Conservation (phyloP, 331 rosid species). For the Pyrus hybrid region DNA sequence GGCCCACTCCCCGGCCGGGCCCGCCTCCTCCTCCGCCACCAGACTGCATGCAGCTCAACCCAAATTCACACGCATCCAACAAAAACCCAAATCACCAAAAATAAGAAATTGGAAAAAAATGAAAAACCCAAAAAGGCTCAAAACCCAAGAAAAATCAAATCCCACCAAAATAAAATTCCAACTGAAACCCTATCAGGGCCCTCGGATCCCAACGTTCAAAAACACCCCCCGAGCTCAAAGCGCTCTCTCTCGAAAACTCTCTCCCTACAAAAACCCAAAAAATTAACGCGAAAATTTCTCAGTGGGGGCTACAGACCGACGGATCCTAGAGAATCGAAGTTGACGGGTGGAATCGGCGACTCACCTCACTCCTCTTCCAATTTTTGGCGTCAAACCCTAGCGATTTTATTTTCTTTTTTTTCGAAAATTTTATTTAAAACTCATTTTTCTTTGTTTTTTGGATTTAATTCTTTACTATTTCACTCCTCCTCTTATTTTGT, state of each 20-base stretch:
- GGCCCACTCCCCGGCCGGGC: constrained; percentile 65
- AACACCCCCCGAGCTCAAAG: constrained; percentile 10
- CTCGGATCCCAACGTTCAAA: constrained; percentile 66
- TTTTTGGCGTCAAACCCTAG: constrained; percentile 68
- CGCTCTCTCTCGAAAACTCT: constrained; percentile 33
- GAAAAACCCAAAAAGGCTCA: constrained; percentile 6
- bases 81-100: constrained; percentile 25
- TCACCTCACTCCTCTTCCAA: constrained; percentile 27
- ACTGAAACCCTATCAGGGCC: constrained; percentile 21
- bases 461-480: not conserved
- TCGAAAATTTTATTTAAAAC: not conserved
- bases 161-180: constrained; percentile 23
- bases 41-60: constrained; percentile 70
- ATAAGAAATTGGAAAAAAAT: not conserved
- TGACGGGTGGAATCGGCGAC: constrained; percentile 67
- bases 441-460: not conserved
- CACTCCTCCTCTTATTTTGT: not conserved
- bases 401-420: not conserved
- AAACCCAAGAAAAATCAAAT: constrained; percentile 24
- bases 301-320: constrained; percentile 22
- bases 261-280: constrained; percentile 21
- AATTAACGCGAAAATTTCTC: constrained; percentile 35
- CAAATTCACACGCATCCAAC: constrained; percentile 25
- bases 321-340: constrained; percentile 50
- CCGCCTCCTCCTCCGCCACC: constrained; percentile 61